Base-by-base conservation (phyloP, 2,329 filamentous ascomycete species). In the Exophiala calicioides region DNA sequence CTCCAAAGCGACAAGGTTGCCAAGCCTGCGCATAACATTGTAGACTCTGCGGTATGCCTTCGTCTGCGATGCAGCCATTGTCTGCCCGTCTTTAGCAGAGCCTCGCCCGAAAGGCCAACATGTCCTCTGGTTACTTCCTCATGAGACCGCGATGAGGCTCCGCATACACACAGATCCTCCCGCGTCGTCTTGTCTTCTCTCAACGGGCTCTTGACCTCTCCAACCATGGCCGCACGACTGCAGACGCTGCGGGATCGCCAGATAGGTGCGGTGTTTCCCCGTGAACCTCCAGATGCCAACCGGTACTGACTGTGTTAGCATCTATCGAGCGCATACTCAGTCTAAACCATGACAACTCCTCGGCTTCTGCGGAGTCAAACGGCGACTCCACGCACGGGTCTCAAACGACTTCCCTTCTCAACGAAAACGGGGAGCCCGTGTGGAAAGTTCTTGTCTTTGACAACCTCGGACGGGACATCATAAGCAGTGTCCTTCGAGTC, bases 381-480 rank as follows among this genome's bases (percentile, higher is more conserved):
- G 39, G 35, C 26, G 54, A 57, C 26, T 77, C 78, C 58, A 76
- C 44, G 7, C 20, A 34, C 21, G 24, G 9, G 16, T 32, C 44
- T 44, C 80, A 85, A 16, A 79, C 84, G 27, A 84, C 84, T n/a
- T 85, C 88, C 12, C 86, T 96, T 42, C 74, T 95, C 52, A 90
- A 90, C 58, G 79, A 88, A 35, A 49, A 58, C 31, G 90, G 90
- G 54, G 88, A 95, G 62, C 90, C 91, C 1, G 90, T 96, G 72
- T 97, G 91, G 91, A 97, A 97, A 68, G 88, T 97, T 5, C 75
- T 98, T 41, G 89, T 98, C 7, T 97, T 98, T 65, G 94, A 98
- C 68, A 86, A 91, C 59, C 71, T 85, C 59, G 93, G 91, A 36
- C 80, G 90, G 66, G 90, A 97, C 79, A 88, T 98, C 49, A 96